Evolutionary conservation across 805 yeast species (phyloP).

Genomic region (Scheffersomyces ergatensis): DNA sequence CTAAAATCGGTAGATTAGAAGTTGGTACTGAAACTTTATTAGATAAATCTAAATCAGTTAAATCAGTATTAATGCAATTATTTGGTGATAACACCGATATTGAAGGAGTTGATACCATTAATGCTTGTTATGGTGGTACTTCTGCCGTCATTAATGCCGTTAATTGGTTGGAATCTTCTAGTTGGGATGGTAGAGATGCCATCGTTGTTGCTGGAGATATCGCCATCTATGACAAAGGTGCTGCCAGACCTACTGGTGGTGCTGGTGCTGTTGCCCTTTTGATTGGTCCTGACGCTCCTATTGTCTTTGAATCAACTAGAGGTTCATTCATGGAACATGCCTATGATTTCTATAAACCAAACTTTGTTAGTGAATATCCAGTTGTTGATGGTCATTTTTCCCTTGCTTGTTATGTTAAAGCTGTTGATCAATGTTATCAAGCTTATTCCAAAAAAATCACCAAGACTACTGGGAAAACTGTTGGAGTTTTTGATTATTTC

Average conservation of each 20-base stretch:
- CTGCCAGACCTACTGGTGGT: slow-evolving; percentile 99
- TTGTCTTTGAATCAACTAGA: slow-evolving; percentile 83
- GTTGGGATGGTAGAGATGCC: slow-evolving; percentile 99
- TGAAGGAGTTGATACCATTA: slow-evolving; percentile 94
- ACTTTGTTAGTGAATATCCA: slow-evolving; percentile 94
- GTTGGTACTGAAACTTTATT: slow-evolving; percentile 97
- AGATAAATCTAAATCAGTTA: slow-evolving; percentile 96
- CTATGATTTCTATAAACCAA: slow-evolving; percentile 97
- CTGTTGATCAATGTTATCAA: slow-evolving; percentile 83
- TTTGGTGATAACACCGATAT: slow-evolving; percentile 85
- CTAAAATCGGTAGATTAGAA: slow-evolving; percentile 87
- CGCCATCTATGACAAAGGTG: slow-evolving; percentile 94
- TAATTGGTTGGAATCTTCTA: slow-evolving; percentile 93
- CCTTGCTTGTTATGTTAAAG: slow-evolving; percentile 87
- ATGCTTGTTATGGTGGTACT: slow-evolving; percentile 99
- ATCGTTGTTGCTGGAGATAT: slow-evolving; percentile 97
- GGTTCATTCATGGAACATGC: slow-evolving; percentile 96
- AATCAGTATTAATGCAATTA: slow-evolving; percentile 92
- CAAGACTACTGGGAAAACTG: slow-evolving; percentile 45
- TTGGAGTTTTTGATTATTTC: slow-evolving; percentile 67
- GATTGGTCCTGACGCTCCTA: slow-evolving; percentile 97
- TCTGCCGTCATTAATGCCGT: slow-evolving; percentile 89
- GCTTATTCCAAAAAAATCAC: slow-evolving; percentile 72
- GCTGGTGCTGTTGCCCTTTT: slow-evolving; percentile 94
- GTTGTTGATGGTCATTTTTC: slow-evolving; percentile 97